Percentiles rank a stretch among this genome's conserved stretches.
Evolutionary conservation across 2,329 filamentous ascomycete species (phyloP).

Genomic region (Fusarium staphyleae): DNA sequence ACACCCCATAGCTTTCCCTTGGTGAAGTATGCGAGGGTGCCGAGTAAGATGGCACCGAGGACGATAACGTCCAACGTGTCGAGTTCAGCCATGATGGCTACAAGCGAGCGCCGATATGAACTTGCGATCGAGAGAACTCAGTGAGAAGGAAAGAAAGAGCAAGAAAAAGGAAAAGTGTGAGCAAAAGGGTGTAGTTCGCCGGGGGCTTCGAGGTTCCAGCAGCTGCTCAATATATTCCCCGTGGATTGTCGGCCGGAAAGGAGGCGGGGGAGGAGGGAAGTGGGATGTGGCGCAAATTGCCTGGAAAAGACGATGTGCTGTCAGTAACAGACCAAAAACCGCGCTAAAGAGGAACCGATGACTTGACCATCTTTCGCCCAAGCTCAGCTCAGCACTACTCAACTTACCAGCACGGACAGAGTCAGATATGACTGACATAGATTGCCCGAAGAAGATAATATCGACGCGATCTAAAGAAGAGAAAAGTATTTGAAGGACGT

Average conservation of each 20-base stretch:
- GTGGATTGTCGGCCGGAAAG: conserved; percentile 39
- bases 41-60: conserved; percentile 82
- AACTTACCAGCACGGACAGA: neutral
- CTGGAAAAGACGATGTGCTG: conserved; percentile 31
- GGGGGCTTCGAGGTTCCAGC: conserved; percentile 13
- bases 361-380: conserved; percentile 13
- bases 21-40: conserved; percentile 94
- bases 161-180: neutral
- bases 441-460: neutral
- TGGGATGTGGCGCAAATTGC: conserved; percentile 39
- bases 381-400: neutral
- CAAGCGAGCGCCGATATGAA: conserved; percentile 12
- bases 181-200: conserved; percentile 2
- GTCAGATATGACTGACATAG: neutral
- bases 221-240: conserved; percentile 13
- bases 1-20: conserved; percentile 95
- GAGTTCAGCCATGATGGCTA: conserved; percentile 83
- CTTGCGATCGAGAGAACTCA: conserved; percentile 4
- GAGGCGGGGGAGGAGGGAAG: conserved; percentile 35
- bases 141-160: neutral
- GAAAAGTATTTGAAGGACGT: neutral
- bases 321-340: conserved; percentile 19
- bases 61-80: conserved; percentile 95
- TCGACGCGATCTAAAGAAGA: neutral
- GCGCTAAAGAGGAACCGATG: conserved; percentile 28